Base-by-base conservation (phyloP, 2,329 filamentous ascomycete genomes). In the Talaromyces sp. region DNA sequence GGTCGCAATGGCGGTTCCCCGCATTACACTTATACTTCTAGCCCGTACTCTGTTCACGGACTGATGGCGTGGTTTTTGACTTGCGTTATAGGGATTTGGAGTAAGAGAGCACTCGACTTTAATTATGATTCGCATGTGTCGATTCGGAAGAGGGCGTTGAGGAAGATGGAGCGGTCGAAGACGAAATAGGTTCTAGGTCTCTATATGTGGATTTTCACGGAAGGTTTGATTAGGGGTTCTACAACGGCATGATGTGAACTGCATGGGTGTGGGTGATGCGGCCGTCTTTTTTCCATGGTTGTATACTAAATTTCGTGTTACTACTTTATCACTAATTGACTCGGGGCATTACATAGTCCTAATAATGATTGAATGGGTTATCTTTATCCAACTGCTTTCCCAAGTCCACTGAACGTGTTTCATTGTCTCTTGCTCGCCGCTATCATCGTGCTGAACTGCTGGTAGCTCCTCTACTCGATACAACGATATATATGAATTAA, bases 31-130 rank as follows among this genome's bases (percentile, higher is more conserved):
- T 89, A 89, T 77, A 96, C 91, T 39, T 93, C 91, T 71, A 96
- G 92, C 2, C 96, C 95, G 0, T 97, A 89, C 81, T 98, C 93
- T 93, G 90, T 85, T 67, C 95, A 99, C 77, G 91, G 88, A 0
- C 73, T 96, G 60, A 90, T 97, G 87, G 88, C 93, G 67, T 97
- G 91, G 89, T 85, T 86, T 62, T 81, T 97, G 60, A 82, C 82
- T 62, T 83, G 81, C 35, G 80, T 88, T 58, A 75, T 84, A 40
- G 87, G 87, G 0, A 77, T 84, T 46, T 84, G 85, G 75, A 84
- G 80, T 69, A 75, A 77, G 31, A 72, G 84, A 39, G 81, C 87
- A n/a, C 75, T 89, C 52, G 78, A 79, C 12, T 77, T 85, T 69
- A 91, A 90, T 71, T 82, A 80, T 74, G 78, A 75, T 37, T 93